phyloP scores from a whole-genome alignment of 352 stramenopile species.

The Phytopythium montanum region DNA sequence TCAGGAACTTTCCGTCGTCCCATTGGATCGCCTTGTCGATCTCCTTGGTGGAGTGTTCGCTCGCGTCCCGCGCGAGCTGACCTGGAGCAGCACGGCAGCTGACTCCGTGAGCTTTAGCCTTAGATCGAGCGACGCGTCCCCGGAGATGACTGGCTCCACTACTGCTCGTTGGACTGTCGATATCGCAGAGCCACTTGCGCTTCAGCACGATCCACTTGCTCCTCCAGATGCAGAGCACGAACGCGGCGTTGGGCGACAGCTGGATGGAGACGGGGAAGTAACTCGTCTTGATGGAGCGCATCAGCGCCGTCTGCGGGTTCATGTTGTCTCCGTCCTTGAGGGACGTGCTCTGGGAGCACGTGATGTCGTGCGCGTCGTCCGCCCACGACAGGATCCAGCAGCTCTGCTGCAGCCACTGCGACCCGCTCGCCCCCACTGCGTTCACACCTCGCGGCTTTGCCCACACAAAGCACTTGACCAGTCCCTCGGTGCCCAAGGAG shows the following conservation, averaged over 20 bases:
- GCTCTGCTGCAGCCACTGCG: conserved; percentile 71
- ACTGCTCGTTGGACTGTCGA: conserved; percentile 20
- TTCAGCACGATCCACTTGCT: conserved; percentile 75
- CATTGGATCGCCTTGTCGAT: conserved; percentile 26
- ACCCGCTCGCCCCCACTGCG: conserved; percentile 22
- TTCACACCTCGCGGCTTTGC: conserved; percentile 51
- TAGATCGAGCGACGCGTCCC: conserved; percentile 20
- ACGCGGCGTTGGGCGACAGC: conserved; percentile 51
- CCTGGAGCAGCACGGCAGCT: conserved; percentile 41
- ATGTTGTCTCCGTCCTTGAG: conserved; percentile 81
- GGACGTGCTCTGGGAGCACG: conserved; percentile 78
- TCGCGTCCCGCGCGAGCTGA: conserved; percentile 26
- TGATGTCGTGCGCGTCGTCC: conserved; percentile 78
- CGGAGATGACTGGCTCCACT: conserved; percentile 14
- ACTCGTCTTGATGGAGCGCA: conserved; percentile 77
- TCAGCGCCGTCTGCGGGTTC: conserved; percentile 73
- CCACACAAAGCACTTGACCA: conserved; percentile 82
- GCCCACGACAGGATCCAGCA: conserved; percentile 86
- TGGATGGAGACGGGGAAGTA: conserved; percentile 66
- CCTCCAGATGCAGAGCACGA: conserved; percentile 76
- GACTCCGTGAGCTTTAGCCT: conserved; percentile 32
- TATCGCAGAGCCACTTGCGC: conserved; percentile 71
- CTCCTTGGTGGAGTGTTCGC: conserved; percentile 9
- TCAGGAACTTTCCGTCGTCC: conserved; percentile 66
- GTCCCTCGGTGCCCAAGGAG: conserved; percentile 67